phyloP scores from a whole-genome alignment of 176 grass and related monocot species.

The Secale cereale region DNA sequence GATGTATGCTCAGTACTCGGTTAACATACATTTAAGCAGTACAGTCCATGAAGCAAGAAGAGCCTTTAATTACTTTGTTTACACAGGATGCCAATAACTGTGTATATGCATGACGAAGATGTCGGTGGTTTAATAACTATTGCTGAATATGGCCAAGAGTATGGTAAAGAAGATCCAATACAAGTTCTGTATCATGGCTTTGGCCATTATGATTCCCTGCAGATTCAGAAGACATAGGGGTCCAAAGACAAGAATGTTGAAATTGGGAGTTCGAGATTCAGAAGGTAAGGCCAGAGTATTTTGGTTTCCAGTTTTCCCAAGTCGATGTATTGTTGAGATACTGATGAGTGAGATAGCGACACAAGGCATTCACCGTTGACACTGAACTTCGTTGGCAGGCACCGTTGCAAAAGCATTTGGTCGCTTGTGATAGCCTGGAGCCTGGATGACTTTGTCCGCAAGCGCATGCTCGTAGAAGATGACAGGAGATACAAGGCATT shows the following conservation, averaged over 20 bases:
- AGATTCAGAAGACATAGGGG: slow-evolving; percentile 39
- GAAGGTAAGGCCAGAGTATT: background rate
- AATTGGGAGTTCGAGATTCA: background rate
- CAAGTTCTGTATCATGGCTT: slow-evolving; percentile 91
- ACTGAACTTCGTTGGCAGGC: background rate
- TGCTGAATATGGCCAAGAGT: slow-evolving; percentile 92
- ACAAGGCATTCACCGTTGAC: background rate
- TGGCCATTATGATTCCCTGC: slow-evolving; percentile 93
- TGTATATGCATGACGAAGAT: slow-evolving; percentile 93
- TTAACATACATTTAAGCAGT: background rate
- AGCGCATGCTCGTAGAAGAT: background rate
- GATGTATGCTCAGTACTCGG: background rate
- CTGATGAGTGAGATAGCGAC: background rate
- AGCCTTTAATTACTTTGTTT: slow-evolving; percentile 14
- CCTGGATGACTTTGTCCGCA: background rate
- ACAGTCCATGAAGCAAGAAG: background rate
- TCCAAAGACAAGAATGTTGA: slow-evolving; percentile 38
- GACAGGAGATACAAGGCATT: background rate
- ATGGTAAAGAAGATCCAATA: slow-evolving; percentile 76
- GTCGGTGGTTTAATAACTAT: slow-evolving; percentile 32
- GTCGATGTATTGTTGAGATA: background rate
- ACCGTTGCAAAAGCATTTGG: slow-evolving; percentile 4
- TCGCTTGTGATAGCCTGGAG: background rate
- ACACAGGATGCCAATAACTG: slow-evolving; percentile 86
- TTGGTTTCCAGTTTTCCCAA: background rate